A percentile compares a stretch with the other conserved stretches of the same genome.
Evolutionary conservation across 1,139 yeast species (phyloP).

Genomic region (Suhomyces ambrosiae): DNA sequence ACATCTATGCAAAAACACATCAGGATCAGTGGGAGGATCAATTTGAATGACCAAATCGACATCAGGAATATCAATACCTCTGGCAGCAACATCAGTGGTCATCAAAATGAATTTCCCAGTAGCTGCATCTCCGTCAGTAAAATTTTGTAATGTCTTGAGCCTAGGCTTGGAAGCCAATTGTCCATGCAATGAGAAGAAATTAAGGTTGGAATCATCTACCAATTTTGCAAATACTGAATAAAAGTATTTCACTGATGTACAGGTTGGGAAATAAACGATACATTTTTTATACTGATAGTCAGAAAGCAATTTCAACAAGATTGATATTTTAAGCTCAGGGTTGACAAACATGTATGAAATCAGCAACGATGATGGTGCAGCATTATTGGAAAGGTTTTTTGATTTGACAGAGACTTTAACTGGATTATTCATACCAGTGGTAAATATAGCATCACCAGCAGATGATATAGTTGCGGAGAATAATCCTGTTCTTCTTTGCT

Average conservation of each 20-base stretch:
- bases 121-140: conserved; percentile 48
- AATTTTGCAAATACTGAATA: conserved; percentile 53
- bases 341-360: conserved; percentile 63
- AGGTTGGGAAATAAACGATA: conserved; percentile 91
- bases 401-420: conserved; percentile 78
- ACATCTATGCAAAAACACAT: conserved; percentile 87
- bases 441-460: conserved; percentile 70
- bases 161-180: conserved; percentile 77
- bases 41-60: conserved; percentile 86
- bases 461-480: conserved; percentile 89
- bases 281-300: conserved; percentile 66
- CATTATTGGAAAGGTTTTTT: conserved; percentile 30
- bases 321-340: conserved; percentile 62
- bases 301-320: conserved; percentile 55
- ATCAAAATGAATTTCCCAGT: conserved; percentile 61
- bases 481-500: conserved; percentile 90
- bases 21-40: conserved; percentile 93
- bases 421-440: conserved; percentile 87
- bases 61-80: conserved; percentile 92
- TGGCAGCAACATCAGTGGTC: conserved; percentile 87
- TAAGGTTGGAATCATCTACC: conserved; percentile 29
- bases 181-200: conserved; percentile 78
- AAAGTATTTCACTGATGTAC: conserved; percentile 77
- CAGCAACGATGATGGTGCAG: conserved; percentile 65
- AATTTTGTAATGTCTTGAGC: conserved; percentile 64